Evolutionary conservation across 257 asterid species (phyloP).

Genomic region (Solanum medicagineum): DNA sequence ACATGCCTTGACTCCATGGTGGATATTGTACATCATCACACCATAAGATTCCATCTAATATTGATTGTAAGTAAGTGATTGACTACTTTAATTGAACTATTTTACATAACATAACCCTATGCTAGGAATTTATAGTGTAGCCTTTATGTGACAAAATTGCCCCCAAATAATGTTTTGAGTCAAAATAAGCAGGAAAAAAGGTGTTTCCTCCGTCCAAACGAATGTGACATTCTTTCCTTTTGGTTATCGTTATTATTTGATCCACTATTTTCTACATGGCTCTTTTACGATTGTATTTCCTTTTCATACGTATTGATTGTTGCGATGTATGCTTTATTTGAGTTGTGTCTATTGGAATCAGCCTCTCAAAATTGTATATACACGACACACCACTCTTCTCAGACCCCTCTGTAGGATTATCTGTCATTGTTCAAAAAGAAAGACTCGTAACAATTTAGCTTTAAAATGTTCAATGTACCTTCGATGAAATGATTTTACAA

Average conservation of each 20-base stretch:
- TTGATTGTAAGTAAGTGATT: neutral
- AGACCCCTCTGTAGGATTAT: neutral
- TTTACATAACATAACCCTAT: neutral
- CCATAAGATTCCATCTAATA: neutral
- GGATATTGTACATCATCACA: neutral
- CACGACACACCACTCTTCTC: neutral
- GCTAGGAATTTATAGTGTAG: neutral
- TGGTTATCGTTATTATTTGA: rapidly evolving
- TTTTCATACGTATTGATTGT: neutral
- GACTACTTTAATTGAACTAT: neutral
- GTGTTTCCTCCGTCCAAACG: neutral
- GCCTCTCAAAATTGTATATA: neutral
- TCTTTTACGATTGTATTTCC: neutral
- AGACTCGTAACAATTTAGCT: neutral
- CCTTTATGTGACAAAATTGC: neutral
- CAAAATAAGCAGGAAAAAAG: neutral
- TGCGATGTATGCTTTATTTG: neutral
- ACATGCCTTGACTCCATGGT: neutral
- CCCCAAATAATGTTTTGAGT: neutral
- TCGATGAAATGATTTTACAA: neutral
- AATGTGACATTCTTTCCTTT: neutral
- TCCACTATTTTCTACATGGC: neutral
- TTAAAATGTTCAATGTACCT: neutral
- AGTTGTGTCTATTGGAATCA: neutral
- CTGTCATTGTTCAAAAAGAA: neutral